Conservation (phyloP, 805 yeast genomes). For the Candida sonorensis region DNA sequence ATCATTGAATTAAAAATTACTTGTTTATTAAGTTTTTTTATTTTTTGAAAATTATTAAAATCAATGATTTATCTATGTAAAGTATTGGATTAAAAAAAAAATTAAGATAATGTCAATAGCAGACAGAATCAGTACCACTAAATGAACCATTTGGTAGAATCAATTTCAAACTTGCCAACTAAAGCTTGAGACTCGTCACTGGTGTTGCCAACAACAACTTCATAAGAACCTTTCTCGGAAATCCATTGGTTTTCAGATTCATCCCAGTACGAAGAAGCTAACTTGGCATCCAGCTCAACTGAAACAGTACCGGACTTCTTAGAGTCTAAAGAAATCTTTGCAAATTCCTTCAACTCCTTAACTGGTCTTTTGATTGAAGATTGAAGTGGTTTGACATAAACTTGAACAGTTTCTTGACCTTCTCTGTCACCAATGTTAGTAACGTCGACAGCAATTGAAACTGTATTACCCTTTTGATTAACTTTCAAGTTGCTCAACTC, state of each 20-base stretch:
- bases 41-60: no score
- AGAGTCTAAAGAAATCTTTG: conserved; percentile 29
- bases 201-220: conserved; percentile 41
- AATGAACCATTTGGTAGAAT: no score
- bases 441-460: conserved; percentile 31
- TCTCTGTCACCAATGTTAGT: conserved; percentile 37
- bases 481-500: conserved; percentile 24
- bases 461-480: conserved; percentile 11
- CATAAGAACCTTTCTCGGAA: conserved; percentile 39
- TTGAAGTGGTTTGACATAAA: conserved; percentile 35
- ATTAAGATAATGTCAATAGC: no score
- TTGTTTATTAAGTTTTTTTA: no score
- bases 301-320: conserved; percentile 29
- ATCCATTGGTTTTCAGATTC: conserved; percentile 43
- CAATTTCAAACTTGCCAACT: no score
- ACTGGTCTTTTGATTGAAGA: conserved; percentile 37
- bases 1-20: no score
- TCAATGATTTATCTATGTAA: no score
- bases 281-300: conserved; percentile 35
- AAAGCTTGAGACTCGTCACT: conserved; percentile 14
- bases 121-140: no score
- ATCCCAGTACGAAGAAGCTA: conserved; percentile 50
- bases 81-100: no score
- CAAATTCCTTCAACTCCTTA: conserved; percentile 53
- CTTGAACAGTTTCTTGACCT: conserved; percentile 51